Evolutionary conservation across 2,329 filamentous ascomycete species (phyloP), one percentile per base, ranked within the genome.

Genomic region (Trichoderma sp.): DNA sequence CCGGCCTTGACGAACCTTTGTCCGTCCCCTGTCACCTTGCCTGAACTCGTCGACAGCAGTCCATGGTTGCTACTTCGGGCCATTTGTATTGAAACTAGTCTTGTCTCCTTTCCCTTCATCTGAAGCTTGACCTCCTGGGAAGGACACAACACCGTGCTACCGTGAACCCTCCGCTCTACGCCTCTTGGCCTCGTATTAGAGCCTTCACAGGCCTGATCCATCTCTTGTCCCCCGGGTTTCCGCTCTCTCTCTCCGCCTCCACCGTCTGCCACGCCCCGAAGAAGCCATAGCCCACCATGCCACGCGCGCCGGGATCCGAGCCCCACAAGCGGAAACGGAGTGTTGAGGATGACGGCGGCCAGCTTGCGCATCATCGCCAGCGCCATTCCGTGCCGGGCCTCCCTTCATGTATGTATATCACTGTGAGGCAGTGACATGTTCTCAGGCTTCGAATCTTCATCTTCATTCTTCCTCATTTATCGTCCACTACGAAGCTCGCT

Each of bases 251-350:
- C 28, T 21, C 39, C 45, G 24, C 34, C 17, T 5, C 39, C 60
- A 26, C 14, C 39, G 6, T 39, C 24, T 12, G 21, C 58, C 58
- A n/a, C 50, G 30, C 24, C 12, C 34, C 59, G 41, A 47, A 24
- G 51, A 21, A 41, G 28, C 43, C n/a, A 63, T 50, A 24, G 28
- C 65, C 10, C 52, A 69, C 65, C 63, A 82, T 82, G 80, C 78
- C 79, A 69, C 78, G 80, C 72, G 76, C 73, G 71, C 72, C 75
- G 67, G 79, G 79, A 39, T 68, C 73, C 62, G 78, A 81, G 63
- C 72, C 76, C 68, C 77, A 78, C 72, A 83, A 83, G 75, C 79
- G 81, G 68, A 83, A 82, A 72, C 80, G 80, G 69, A 79, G 81
- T 67, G 70, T 75, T 65, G 80, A 82, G 70, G 81, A 83, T 71